A percentile compares a stretch with the other conserved stretches of the same genome.
phyloP scores from a whole-genome alignment of 2,329 filamentous ascomycete genomes.

The Botryosphaeria dothidea region DNA sequence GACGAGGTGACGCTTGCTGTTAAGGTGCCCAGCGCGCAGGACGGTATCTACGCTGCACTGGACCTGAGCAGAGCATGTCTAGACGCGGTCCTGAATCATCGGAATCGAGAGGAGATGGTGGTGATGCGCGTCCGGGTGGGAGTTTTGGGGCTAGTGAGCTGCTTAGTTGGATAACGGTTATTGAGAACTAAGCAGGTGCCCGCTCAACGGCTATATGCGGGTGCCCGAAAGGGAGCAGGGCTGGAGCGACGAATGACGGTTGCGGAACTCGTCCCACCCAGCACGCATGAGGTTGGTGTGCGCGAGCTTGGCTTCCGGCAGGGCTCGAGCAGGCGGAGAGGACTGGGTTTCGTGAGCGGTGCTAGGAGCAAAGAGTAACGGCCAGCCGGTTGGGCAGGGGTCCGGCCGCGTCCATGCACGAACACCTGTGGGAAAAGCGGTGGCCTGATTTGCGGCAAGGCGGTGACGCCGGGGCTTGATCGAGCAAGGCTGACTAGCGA shows the following conservation, averaged over 20 bases:
- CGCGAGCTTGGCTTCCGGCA: constrained; percentile 1
- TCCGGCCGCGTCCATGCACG: background rate
- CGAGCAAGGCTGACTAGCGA: background rate
- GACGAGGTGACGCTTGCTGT: background rate
- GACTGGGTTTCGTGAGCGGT: background rate
- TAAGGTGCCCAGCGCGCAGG: background rate
- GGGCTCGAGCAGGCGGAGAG: background rate
- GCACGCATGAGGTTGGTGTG: background rate
- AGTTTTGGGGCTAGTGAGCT: background rate
- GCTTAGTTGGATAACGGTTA: background rate
- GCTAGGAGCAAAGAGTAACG: background rate
- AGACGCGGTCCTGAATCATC: background rate
- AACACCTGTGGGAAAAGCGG: background rate
- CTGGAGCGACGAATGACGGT: background rate
- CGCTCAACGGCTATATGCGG: background rate
- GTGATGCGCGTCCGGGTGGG: background rate
- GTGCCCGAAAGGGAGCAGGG: background rate
- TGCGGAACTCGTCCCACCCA: background rate
- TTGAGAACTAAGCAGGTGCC: background rate
- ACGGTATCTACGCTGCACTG: background rate
- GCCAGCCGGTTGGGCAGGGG: background rate
- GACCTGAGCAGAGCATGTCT: background rate
- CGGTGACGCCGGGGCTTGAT: background rate
- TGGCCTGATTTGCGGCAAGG: constrained; percentile 14
- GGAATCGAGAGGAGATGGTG: background rate